These are phyloP conservation scores for Yamadazyma philogaea DNA, from an alignment of 805 yeast genomes.

Conservation along the genomic window DNA sequence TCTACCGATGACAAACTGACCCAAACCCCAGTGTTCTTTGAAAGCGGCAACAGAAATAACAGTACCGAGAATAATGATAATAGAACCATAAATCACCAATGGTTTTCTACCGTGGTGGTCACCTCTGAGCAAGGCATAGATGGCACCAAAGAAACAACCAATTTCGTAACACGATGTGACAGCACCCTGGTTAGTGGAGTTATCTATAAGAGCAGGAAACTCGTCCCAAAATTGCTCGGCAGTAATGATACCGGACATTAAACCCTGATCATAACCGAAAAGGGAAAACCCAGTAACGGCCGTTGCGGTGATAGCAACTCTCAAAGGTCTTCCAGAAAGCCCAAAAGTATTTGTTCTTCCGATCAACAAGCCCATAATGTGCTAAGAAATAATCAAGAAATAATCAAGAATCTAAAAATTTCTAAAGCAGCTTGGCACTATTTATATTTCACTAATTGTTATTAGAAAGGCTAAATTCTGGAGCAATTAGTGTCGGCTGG, in stretches of 20 bases:
- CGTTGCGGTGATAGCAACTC: conserved; percentile 25
- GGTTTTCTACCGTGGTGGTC: conserved; percentile 44
- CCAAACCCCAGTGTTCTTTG: conserved; percentile 49
- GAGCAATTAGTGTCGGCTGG: conserved; percentile 1
- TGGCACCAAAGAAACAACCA: conserved; percentile 53
- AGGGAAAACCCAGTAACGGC: conserved; percentile 32
- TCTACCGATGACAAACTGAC: conserved; percentile 66
- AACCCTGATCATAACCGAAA: conserved; percentile 40
- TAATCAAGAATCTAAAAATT: conserved; percentile 1
- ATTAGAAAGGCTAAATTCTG: neutral
- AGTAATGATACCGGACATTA: conserved; percentile 44
- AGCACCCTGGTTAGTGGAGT: conserved; percentile 59
- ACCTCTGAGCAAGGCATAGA: conserved; percentile 38
- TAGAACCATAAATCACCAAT: conserved; percentile 33
- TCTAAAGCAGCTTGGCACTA: conserved; percentile 2
- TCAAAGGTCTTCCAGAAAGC: conserved; percentile 48
- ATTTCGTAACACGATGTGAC: conserved; percentile 62
- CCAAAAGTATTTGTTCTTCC: conserved; percentile 54
- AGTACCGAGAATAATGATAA: conserved; percentile 42
- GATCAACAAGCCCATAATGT: conserved; percentile 11
- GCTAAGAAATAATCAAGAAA: conserved; percentile 2
- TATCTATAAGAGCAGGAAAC: conserved; percentile 36
- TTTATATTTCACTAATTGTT: conserved; percentile 1
- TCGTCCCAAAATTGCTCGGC: conserved; percentile 36
- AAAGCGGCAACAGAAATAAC: conserved; percentile 35